Conservation (phyloP, 2,329 filamentous ascomycete species). For the Phialophora tarda region DNA sequence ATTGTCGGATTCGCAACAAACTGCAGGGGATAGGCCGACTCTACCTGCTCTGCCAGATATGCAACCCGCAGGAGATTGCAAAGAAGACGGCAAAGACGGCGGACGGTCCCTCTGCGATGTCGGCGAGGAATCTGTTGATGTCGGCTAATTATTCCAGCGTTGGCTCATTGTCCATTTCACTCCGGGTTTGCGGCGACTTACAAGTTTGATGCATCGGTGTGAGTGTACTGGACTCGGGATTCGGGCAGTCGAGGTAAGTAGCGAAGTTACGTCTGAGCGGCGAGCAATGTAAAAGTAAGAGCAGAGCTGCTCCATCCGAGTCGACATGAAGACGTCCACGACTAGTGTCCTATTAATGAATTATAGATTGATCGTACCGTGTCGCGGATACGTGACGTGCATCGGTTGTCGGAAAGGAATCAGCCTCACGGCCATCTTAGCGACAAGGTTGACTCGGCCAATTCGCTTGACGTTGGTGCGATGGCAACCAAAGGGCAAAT, state of each 20-base stretch:
- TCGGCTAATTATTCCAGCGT: constrained; percentile 6
- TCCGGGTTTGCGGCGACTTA: too few species aligned
- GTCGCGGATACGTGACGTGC: not conserved
- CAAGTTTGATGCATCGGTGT: not conserved
- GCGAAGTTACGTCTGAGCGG: not conserved
- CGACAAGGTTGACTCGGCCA: constrained; percentile 7
- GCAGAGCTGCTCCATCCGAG: not conserved
- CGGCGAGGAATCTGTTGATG: constrained; percentile 30
- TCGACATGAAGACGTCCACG: not conserved
- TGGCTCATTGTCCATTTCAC: not conserved
- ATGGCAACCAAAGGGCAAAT: not conserved
- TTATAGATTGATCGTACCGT: not conserved
- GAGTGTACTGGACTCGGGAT: not conserved
- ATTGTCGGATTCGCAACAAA: not conserved
- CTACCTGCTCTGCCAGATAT: constrained; percentile 33
- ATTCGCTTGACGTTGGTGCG: not conserved
- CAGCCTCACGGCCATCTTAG: not conserved
- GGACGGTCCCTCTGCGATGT: constrained; percentile 24
- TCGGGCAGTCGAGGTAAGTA: not conserved
- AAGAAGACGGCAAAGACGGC: constrained; percentile 32
- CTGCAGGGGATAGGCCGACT: not conserved
- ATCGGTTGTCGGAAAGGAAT: constrained; percentile 16
- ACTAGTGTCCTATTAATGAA: not conserved
- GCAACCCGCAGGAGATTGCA: constrained; percentile 22
- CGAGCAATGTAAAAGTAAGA: not conserved